Percentiles rank a stretch among this genome's conserved stretches.
phyloP scores from a whole-genome alignment of 495 filamentous ascomycete genomes.

The Daldinia childiae region DNA sequence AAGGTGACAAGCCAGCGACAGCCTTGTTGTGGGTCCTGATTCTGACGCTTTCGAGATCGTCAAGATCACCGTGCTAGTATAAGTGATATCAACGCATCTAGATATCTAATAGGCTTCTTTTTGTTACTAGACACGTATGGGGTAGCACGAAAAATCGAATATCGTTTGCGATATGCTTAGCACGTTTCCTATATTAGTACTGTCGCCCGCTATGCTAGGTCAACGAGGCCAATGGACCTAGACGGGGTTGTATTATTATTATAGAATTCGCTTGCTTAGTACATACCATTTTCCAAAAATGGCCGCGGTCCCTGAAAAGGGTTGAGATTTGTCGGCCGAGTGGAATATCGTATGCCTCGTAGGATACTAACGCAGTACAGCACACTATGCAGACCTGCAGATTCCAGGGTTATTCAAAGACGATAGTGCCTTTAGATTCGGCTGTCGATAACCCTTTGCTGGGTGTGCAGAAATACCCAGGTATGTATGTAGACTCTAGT shows the following conservation, averaged over 20 bases:
- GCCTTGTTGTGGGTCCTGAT: slow-evolving; percentile 17
- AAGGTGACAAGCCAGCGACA: slow-evolving; percentile 21
- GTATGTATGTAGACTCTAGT: slow-evolving; percentile 22
- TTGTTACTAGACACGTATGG: slow-evolving; percentile 16
- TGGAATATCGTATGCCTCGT: slow-evolving; percentile 28
- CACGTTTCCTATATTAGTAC: slow-evolving; percentile 27
- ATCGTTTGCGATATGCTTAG: slow-evolving; percentile 17
- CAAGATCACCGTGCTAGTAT: slow-evolving; percentile 23
- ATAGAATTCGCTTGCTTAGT: slow-evolving; percentile 23
- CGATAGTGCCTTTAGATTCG: neutral
- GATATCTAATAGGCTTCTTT: slow-evolving; percentile 9
- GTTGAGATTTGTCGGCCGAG: slow-evolving; percentile 38
- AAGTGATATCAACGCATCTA: slow-evolving; percentile 16
- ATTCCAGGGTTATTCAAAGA: slow-evolving; percentile 33
- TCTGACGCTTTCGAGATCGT: slow-evolving; percentile 9
- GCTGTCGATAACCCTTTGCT: slow-evolving; percentile 26
- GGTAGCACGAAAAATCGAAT: slow-evolving; percentile 23
- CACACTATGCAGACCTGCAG: slow-evolving; percentile 27
- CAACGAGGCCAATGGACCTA: slow-evolving; percentile 28
- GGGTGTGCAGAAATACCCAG: slow-evolving; percentile 8
- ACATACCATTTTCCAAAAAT: slow-evolving; percentile 17
- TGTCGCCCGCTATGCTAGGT: slow-evolving; percentile 25
- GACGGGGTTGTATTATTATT: slow-evolving; percentile 26
- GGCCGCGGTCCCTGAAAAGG: slow-evolving; percentile 26
- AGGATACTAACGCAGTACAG: slow-evolving; percentile 17